These are phyloP conservation scores for Tylopilus balloui DNA, from an alignment of 768 basidiomycete genomes.

Conservation along the genomic window DNA sequence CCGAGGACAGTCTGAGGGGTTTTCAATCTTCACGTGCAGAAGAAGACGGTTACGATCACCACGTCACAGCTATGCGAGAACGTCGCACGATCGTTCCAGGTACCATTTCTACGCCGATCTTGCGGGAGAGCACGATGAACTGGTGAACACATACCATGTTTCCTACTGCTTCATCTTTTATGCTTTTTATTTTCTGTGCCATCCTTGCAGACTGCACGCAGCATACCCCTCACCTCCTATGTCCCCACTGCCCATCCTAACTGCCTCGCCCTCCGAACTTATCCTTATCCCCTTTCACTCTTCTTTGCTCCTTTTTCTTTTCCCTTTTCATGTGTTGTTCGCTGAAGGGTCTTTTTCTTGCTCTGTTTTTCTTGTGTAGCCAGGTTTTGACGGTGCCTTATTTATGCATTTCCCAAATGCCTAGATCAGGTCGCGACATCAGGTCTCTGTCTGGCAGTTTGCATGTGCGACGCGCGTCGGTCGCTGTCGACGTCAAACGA, in stretches of 20 bases:
- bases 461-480: constrained; percentile 3
- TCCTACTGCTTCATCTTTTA: neutral
- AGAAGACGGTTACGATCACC: constrained; percentile 36
- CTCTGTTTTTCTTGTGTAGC: constrained; percentile 13
- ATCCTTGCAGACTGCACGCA: constrained; percentile 9
- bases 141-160: constrained; percentile 46
- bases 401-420: constrained; percentile 23
- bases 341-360: neutral
- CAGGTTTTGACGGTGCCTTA: constrained; percentile 23
- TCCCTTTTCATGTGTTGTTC: neutral
- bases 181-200: neutral
- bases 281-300: constrained; percentile 8
- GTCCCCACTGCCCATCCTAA: neutral
- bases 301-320: neutral
- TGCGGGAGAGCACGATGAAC: constrained; percentile 81
- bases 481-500: neutral
- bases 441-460: constrained; percentile 1
- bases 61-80: constrained; percentile 43
- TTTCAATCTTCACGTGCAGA: constrained; percentile 39
- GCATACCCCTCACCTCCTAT: constrained; percentile 12
- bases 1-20: constrained; percentile 75
- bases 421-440: constrained; percentile 17
- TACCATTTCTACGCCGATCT: constrained; percentile 69
- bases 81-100: constrained; percentile 55
- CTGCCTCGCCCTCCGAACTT: neutral